phyloP scores from a whole-genome alignment of 768 basidiomycete species.

The Calocera viscosa region DNA sequence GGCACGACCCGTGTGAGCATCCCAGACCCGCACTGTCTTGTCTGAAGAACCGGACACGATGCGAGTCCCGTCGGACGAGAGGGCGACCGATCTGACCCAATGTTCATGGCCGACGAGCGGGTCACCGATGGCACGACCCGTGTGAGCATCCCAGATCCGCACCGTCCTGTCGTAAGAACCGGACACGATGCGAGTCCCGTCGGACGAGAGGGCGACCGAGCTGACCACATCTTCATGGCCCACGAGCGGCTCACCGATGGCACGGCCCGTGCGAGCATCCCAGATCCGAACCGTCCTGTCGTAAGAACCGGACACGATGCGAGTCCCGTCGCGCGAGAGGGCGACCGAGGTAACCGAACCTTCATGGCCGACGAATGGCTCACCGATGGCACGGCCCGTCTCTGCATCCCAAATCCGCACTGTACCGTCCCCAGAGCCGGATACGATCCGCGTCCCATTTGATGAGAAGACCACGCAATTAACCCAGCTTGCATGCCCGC shows the following conservation, averaged over 20 bases:
- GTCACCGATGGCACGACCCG: background rate
- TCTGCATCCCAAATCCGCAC: constrained; percentile 21
- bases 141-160: background rate
- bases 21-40: constrained; percentile 8
- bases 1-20: background rate
- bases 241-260: constrained; percentile 14
- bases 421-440: constrained; percentile 6
- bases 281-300: constrained; percentile 8
- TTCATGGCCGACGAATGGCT: background rate
- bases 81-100: background rate
- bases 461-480: constrained; percentile 9
- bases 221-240: constrained; percentile 28
- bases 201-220: constrained; percentile 33
- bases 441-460: background rate
- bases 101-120: background rate
- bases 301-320: background rate
- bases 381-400: constrained; percentile 20
- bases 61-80: background rate
- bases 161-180: constrained; percentile 6
- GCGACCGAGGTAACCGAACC: background rate
- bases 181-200: constrained; percentile 34
- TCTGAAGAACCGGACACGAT: constrained; percentile 9
- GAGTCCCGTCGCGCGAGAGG: too few species aligned
- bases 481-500: too few species aligned
- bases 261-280: constrained; percentile 27